phyloP scores from a whole-genome alignment of 208 protist species.

The Trypanosoma cruzi region DNA sequence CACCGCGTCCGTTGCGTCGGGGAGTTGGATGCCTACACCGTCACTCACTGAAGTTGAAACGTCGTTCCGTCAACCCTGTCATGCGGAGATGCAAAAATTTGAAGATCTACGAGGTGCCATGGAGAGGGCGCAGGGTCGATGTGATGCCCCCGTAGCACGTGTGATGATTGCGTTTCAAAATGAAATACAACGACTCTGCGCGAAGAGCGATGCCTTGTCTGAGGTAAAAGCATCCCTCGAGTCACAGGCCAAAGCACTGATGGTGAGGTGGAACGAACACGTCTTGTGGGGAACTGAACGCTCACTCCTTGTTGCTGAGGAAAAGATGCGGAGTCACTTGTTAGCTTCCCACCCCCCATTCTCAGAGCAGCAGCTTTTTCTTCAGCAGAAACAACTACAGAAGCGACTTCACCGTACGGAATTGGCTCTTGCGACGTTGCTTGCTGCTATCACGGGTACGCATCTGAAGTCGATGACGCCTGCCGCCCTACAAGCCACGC shows the following conservation, averaged over 20 bases:
- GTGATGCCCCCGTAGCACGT: neutral
- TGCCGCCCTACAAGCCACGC: slow-evolving; percentile 21
- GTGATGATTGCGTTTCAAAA: neutral
- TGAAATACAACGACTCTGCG: slow-evolving; percentile 3
- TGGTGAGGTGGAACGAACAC: slow-evolving; percentile 1
- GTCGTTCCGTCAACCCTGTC: neutral
- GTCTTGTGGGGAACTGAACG: slow-evolving; percentile 16
- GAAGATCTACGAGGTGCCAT: slow-evolving; percentile 16
- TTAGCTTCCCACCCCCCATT: neutral
- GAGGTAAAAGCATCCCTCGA: neutral
- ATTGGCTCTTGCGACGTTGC: slow-evolving; percentile 11
- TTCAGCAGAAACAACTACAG: slow-evolving; percentile 10
- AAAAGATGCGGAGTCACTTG: slow-evolving; percentile 21
- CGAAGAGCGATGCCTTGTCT: slow-evolving; percentile 7
- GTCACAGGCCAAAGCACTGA: neutral
- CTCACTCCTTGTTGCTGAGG: slow-evolving; percentile 21
- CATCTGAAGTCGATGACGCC: slow-evolving; percentile 30
- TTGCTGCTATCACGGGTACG: slow-evolving; percentile 23
- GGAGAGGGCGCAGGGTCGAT: neutral
- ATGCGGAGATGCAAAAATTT: neutral
- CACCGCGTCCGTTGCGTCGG: neutral
- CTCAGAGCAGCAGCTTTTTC: slow-evolving; percentile 9
- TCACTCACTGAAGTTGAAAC: neutral
- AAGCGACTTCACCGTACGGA: slow-evolving; percentile 20
- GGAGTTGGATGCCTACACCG: slow-evolving; percentile 8